A percentile compares a stretch with the other conserved stretches of the same genome.
phyloP scores from a whole-genome alignment of 1,284 basidiomycete genomes.

The Cryptococcus depauperatus region DNA sequence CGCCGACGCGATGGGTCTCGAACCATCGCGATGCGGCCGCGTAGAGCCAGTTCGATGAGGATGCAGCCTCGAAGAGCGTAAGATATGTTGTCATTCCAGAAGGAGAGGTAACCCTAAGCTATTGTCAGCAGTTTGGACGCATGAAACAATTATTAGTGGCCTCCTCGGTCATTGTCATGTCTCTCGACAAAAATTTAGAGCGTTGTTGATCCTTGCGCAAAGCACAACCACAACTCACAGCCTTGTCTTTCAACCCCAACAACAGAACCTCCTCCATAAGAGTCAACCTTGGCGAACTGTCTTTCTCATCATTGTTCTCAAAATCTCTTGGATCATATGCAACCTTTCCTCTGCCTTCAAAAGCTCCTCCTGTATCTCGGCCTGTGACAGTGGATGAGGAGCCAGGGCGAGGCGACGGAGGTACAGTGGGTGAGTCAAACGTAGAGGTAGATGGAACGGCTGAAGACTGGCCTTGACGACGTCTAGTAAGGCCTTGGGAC shows the following conservation, averaged over 20 bases:
- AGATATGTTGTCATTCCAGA: conserved; percentile 98
- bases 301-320: conserved; percentile 64
- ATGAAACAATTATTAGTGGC: too few relatives aligned
- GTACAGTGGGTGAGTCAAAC: conserved; percentile 9
- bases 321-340: conserved; percentile 92
- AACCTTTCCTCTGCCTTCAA: conserved; percentile 67
- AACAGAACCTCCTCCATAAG: conserved; percentile 95
- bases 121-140: too few relatives aligned
- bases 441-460: conserved; percentile 21
- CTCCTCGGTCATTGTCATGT: too few relatives aligned
- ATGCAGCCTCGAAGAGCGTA: conserved; percentile 93
- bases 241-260: conserved; percentile 85
- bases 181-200: too few relatives aligned
- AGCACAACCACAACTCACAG: conserved; percentile 48
- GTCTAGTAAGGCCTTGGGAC: conserved; percentile 44
- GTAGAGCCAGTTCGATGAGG: conserved; percentile 82
- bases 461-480: conserved; percentile 39
- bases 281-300: conserved; percentile 73
- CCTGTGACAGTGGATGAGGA: conserved; percentile 10
- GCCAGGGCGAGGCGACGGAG: conserved; percentile 11
- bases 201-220: not conserved
- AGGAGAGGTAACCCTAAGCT: conserved; percentile 76
- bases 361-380: conserved; percentile 43
- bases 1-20: conserved; percentile 72
- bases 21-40: conserved; percentile 79